phyloP scores from a whole-genome alignment of 768 basidiomycete species.

The Solioccasus polychromus region DNA sequence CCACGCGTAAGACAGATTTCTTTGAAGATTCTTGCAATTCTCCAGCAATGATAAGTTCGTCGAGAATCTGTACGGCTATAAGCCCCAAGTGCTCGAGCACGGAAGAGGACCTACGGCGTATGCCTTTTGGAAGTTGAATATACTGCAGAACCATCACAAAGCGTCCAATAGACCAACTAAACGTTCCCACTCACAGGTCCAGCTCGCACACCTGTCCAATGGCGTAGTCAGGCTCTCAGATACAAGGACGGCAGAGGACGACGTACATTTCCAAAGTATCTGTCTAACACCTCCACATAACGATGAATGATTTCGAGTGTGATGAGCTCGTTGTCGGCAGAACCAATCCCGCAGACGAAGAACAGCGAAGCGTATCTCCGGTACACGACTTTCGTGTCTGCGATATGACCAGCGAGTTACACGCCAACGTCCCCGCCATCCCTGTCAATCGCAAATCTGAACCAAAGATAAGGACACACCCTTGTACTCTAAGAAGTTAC shows the following conservation, averaged over 20 bases:
- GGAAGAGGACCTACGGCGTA: conserved; percentile 58
- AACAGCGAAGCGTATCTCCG: conserved; percentile 93
- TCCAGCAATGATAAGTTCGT: conserved; percentile 91
- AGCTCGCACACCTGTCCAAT: conserved; percentile 75
- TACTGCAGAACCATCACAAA: conserved; percentile 45
- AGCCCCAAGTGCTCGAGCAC: background rate
- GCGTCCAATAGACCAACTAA: background rate
- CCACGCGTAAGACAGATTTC: conserved; percentile 61
- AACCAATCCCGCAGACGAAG: conserved; percentile 86
- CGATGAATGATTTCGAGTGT: conserved; percentile 93
- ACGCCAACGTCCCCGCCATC: background rate
- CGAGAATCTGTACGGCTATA: conserved; percentile 60
- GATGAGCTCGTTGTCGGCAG: conserved; percentile 86
- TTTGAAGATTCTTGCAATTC: conserved; percentile 93
- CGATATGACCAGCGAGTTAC: background rate
- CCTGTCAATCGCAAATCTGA: conserved; percentile 32
- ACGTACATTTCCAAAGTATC: conserved; percentile 51
- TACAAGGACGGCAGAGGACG: background rate
- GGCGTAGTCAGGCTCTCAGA: background rate
- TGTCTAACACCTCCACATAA: conserved; percentile 84
- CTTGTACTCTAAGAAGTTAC: conserved; percentile 96
- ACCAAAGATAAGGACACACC: no score
- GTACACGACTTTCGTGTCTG: conserved; percentile 88
- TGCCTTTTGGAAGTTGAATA: conserved; percentile 98
- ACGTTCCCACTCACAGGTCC: conserved; percentile 63